phyloP scores from a whole-genome alignment of 2,329 filamentous ascomycete species.

The Neoascochyta sp. region DNA sequence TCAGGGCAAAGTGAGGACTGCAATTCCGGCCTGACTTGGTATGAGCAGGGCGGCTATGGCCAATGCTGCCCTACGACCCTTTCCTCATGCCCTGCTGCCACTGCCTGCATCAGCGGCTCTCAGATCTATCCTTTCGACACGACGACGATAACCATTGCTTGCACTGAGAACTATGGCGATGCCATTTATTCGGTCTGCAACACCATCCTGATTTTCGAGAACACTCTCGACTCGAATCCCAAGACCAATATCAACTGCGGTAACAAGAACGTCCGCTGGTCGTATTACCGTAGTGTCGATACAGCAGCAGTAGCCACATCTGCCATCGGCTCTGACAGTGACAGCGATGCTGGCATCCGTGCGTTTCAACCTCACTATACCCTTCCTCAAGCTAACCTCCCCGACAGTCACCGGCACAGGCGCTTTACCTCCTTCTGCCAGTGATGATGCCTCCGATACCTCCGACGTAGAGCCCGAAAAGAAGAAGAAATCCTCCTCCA shows the following conservation, averaged over 20 bases:
- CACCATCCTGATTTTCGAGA: slow-evolving; percentile 30
- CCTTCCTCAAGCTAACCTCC: too few relatives aligned
- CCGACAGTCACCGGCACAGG: too few relatives aligned
- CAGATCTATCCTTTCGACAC: slow-evolving; percentile 17
- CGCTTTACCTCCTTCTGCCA: too few relatives aligned
- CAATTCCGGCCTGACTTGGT: slow-evolving; percentile 26
- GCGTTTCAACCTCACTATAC: too few relatives aligned
- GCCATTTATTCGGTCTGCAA: slow-evolving; percentile 22
- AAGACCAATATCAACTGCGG: slow-evolving; percentile 31
- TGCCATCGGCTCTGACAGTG: too few relatives aligned
- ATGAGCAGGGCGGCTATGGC: slow-evolving; percentile 25
- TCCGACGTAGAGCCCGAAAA: slow-evolving; percentile 4
- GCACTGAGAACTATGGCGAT: slow-evolving; percentile 26
- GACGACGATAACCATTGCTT: slow-evolving; percentile 22
- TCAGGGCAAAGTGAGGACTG: slow-evolving; percentile 23
- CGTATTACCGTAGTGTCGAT: slow-evolving; percentile 23
- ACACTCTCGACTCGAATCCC: slow-evolving; percentile 22
- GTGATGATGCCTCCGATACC: too few relatives aligned
- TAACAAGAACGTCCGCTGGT: slow-evolving; percentile 19
- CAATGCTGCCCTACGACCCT: slow-evolving; percentile 28
- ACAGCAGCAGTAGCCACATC: slow-evolving; percentile 10
- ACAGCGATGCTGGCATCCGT: too few relatives aligned
- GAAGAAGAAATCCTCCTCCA: slow-evolving; percentile 19
- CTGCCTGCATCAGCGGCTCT: slow-evolving; percentile 23
- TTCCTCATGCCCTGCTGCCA: slow-evolving; percentile 22